A percentile compares a stretch with the other conserved stretches of the same genome.
Evolutionary conservation across 2,329 filamentous ascomycete species (phyloP).

Genomic region (Harringtonia lauricola): DNA sequence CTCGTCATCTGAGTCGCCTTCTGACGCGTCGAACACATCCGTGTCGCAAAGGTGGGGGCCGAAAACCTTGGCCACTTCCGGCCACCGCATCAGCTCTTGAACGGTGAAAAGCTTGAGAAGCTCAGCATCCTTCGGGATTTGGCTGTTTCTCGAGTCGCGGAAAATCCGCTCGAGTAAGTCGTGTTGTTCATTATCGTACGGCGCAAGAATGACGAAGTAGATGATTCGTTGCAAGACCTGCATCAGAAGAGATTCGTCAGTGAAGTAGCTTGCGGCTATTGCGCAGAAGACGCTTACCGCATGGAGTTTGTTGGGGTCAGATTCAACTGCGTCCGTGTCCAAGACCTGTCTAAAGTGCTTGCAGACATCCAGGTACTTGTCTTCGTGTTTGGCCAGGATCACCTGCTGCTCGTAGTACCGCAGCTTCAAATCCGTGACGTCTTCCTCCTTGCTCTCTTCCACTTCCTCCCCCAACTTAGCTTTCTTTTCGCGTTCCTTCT

Average conservation of each 20-base stretch:
- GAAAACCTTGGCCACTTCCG: constrained; percentile 79
- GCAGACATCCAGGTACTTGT: constrained; percentile 95
- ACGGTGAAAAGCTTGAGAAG: constrained; percentile 92
- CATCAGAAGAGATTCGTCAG: neutral
- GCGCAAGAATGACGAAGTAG: constrained; percentile 93
- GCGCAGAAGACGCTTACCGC: constrained; percentile 42
- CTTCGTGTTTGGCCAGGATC: constrained; percentile 85
- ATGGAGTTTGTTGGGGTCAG: constrained; percentile 74
- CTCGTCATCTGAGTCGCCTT: constrained; percentile 56
- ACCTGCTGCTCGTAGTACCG: constrained; percentile 97
- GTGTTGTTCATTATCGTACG: constrained; percentile 97
- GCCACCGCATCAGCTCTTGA: constrained; percentile 97
- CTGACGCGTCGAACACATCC: constrained; percentile 71
- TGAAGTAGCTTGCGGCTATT: constrained; percentile 11
- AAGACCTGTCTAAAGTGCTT: constrained; percentile 96
- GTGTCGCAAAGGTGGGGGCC: constrained; percentile 79
- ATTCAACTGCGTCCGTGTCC: constrained; percentile 90
- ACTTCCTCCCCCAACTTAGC: constrained; percentile 70
- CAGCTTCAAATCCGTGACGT: constrained; percentile 93
- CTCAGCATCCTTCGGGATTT: constrained; percentile 69
- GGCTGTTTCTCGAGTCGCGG: constrained; percentile 68
- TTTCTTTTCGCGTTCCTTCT: constrained; percentile 80
- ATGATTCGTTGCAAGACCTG: constrained; percentile 89
- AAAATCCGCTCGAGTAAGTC: constrained; percentile 91
- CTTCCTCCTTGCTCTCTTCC: constrained; percentile 66